Percentiles rank a stretch among this genome's conserved stretches.
phyloP scores from a whole-genome alignment of 2,329 filamentous ascomycete species.

The Trichoderma endophyticum region DNA sequence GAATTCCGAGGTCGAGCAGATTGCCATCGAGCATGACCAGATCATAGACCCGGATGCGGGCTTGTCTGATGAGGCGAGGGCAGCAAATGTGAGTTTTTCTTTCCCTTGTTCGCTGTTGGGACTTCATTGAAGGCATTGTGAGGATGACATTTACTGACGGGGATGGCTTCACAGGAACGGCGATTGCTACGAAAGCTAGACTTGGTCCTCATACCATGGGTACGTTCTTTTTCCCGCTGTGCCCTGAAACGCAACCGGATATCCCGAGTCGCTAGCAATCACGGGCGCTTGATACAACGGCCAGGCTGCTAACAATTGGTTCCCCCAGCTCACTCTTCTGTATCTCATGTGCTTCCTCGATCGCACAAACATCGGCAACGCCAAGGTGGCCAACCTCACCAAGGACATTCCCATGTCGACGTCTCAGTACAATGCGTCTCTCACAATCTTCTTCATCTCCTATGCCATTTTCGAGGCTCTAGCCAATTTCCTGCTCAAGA shows the following conservation, averaged over 20 bases:
- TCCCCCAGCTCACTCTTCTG: conserved; percentile 59
- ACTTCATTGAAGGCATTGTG: neutral
- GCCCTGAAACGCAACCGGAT: neutral
- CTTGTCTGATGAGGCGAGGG: conserved; percentile 60
- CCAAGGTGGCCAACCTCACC: conserved; percentile 53
- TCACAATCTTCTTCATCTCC: conserved; percentile 84
- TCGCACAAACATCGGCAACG: conserved; percentile 74
- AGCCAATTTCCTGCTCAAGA: conserved; percentile 78
- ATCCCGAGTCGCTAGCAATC: neutral
- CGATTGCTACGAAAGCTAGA: conserved; percentile 62
- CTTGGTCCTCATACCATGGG: conserved; percentile 58
- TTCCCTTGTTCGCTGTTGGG: neutral
- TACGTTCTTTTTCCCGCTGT: conserved; percentile 26
- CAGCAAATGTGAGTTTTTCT: conserved; percentile 50
- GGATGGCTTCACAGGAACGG: conserved; percentile 48
- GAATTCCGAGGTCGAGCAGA: conserved; percentile 29
- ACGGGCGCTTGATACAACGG: neutral
- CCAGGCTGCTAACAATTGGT: neutral
- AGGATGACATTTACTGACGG: neutral
- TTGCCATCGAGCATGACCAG: conserved; percentile 31
- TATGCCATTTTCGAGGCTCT: conserved; percentile 76
- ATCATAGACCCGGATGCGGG: conserved; percentile 54
- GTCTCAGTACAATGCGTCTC: conserved; percentile 66
- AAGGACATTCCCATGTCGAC: conserved; percentile 54
- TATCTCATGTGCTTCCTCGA: conserved; percentile 74